These are phyloP conservation scores for Pyricularia grisea DNA, from an alignment of 2,329 filamentous ascomycete genomes.

Conservation along the genomic window DNA sequence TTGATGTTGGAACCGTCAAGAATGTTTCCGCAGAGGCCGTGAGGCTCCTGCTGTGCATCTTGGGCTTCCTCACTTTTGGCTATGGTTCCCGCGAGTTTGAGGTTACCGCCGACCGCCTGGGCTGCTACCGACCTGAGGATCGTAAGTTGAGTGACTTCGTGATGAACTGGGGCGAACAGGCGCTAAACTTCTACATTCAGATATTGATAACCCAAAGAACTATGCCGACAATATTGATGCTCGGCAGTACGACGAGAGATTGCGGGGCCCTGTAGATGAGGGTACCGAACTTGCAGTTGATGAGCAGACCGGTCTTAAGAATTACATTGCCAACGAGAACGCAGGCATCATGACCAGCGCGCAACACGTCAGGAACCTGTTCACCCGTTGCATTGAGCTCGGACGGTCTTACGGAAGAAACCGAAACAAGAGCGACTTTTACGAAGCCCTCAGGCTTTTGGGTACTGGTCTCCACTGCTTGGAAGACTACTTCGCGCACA, in stretches of 20 bases:
- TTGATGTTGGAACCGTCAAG: constrained; percentile 89
- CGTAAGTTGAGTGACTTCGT: constrained; percentile 17
- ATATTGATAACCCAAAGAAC: constrained; percentile 71
- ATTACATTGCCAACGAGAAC: constrained; percentile 85
- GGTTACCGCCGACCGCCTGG: constrained; percentile 68
- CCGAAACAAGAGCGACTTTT: constrained; percentile 64
- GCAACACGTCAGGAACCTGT: constrained; percentile 63
- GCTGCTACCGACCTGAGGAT: constrained; percentile 74
- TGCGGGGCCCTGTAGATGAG: constrained; percentile 77
- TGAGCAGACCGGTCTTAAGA: constrained; percentile 69
- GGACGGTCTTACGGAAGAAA: constrained; percentile 61
- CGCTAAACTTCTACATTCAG: neutral
- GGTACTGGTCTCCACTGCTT: constrained; percentile 86
- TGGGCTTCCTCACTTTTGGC: constrained; percentile 84
- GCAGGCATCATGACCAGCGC: constrained; percentile 75
- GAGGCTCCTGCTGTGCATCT: constrained; percentile 76
- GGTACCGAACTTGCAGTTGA: constrained; percentile 70
- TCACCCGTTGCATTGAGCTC: constrained; percentile 67
- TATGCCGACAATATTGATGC: constrained; percentile 88
- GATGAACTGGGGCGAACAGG: neutral
- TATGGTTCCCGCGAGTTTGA: constrained; percentile 80
- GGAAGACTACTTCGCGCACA: constrained; percentile 88
- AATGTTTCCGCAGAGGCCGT: constrained; percentile 85
- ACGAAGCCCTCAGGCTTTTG: constrained; percentile 77
- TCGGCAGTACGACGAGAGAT: constrained; percentile 67